Evolutionary conservation across 352 stramenopile genomes (phyloP).

Genomic region (Pythium folliculosum): DNA sequence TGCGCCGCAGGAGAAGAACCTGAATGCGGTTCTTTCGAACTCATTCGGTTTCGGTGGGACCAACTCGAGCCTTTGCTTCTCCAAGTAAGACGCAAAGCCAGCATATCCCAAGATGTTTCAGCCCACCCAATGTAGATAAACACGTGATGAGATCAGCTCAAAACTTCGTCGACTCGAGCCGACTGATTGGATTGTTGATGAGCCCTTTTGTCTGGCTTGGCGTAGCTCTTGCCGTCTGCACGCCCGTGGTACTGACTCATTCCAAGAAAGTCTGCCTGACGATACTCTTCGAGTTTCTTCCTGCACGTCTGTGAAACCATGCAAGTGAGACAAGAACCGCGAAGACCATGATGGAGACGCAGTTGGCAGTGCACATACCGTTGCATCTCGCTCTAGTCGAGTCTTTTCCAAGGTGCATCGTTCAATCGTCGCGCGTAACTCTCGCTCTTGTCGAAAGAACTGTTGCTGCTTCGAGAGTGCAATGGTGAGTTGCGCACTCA

Average conservation of each 20-base stretch:
- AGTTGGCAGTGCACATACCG: slow-evolving; percentile 26
- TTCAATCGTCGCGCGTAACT: slow-evolving; percentile 61
- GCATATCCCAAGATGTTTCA: not conserved
- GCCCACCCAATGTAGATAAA: not conserved
- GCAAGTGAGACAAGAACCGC: not conserved
- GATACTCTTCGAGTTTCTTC: slow-evolving; percentile 45
- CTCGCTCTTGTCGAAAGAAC: slow-evolving; percentile 68
- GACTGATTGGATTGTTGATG: slow-evolving; percentile 16
- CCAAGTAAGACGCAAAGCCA: slow-evolving; percentile 44
- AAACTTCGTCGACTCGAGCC: slow-evolving; percentile 22
- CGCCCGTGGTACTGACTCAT: slow-evolving; percentile 18
- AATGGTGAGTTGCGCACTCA: slow-evolving; percentile 67
- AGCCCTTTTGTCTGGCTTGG: slow-evolving; percentile 17
- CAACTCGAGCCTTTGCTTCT: slow-evolving; percentile 89
- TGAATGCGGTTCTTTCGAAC: slow-evolving; percentile 91
- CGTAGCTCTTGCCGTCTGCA: not conserved
- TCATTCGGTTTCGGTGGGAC: slow-evolving; percentile 98
- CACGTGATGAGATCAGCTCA: not conserved
- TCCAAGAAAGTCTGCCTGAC: slow-evolving; percentile 26
- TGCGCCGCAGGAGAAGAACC: slow-evolving; percentile 63
- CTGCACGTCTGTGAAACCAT: slow-evolving; percentile 8
- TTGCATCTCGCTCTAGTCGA: slow-evolving; percentile 61
- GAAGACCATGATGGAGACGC: not conserved
- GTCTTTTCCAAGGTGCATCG: slow-evolving; percentile 63
- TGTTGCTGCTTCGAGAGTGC: slow-evolving; percentile 76